A percentile compares a stretch with the other conserved stretches of the same genome.
Evolutionary conservation across 1,139 yeast genomes (phyloP).

Genomic region (Candida sp.): DNA sequence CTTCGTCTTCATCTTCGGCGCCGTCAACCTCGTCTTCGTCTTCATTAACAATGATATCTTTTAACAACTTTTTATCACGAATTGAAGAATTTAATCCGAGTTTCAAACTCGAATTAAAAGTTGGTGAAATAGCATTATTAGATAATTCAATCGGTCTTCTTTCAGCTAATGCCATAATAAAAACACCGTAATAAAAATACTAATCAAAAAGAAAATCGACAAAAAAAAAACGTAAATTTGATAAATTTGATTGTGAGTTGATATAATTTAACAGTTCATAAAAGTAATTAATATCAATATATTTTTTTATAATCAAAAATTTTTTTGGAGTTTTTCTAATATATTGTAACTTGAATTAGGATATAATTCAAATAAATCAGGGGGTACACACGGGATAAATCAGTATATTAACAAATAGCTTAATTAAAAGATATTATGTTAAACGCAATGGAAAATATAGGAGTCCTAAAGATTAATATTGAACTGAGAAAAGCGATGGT

Average conservation of each 20-base stretch:
- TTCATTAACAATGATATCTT: slow-evolving; percentile 4
- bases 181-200: slow-evolving; percentile 2
- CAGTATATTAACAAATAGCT: slow-evolving; percentile 2
- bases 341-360: background rate
- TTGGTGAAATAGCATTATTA: slow-evolving; percentile 39
- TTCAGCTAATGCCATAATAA: slow-evolving; percentile 52
- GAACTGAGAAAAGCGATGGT: background rate
- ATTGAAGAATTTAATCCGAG: slow-evolving; percentile 9
- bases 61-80: background rate
- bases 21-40: slow-evolving; percentile 9
- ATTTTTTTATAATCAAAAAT: background rate
- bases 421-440: slow-evolving; percentile 3
- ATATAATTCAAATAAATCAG: slow-evolving; percentile 1
- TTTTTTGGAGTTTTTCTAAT: background rate
- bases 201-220: slow-evolving; percentile 1
- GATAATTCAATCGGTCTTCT: slow-evolving; percentile 53
- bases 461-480: slow-evolving; percentile 1
- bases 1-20: slow-evolving; percentile 6
- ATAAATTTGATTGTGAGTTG: slow-evolving; percentile 1
- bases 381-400: slow-evolving; percentile 1
- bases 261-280: slow-evolving; percentile 1
- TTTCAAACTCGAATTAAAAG: slow-evolving; percentile 39
- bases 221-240: background rate
- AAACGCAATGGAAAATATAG: background rate
- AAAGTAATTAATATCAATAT: background rate